These are phyloP conservation scores for Xerocomellus dryophilus DNA, from an alignment of 768 basidiomycete species.

Conservation along the genomic window DNA sequence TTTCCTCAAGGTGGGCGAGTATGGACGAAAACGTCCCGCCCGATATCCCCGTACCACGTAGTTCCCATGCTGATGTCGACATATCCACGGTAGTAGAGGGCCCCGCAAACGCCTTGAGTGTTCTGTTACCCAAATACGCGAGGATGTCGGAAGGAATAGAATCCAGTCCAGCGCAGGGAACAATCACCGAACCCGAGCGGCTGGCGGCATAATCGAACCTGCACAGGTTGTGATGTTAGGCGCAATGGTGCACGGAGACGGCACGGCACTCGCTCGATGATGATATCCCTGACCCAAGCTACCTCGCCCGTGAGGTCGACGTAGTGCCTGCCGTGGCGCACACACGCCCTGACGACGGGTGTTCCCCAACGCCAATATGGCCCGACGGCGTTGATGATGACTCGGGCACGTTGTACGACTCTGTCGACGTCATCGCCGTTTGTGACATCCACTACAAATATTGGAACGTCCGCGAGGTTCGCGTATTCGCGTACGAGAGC, in stretches of 20 bases:
- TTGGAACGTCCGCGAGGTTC: conserved; percentile 40
- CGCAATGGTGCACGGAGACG: conserved; percentile 3
- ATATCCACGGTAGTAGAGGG: conserved; percentile 41
- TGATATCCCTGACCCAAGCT: conserved; percentile 62
- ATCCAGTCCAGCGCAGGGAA: conserved; percentile 77
- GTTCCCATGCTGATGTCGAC: conserved; percentile 50
- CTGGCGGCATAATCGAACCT: conserved; percentile 74
- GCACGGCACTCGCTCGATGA: conserved; percentile 45
- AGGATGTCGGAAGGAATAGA: conserved; percentile 74
- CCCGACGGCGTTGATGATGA: conserved; percentile 77
- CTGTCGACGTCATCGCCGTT: conserved; percentile 50
- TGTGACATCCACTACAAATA: conserved; percentile 59
- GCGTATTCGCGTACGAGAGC: conserved; percentile 45
- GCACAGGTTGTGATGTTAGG: conserved; percentile 14
- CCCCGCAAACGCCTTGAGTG: conserved; percentile 50
- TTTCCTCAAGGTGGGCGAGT: conserved; percentile 31
- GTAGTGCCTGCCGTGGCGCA: conserved; percentile 72
- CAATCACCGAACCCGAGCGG: conserved; percentile 67
- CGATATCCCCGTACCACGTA: conserved; percentile 36
- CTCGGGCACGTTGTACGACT: conserved; percentile 53
- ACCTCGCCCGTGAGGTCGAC: conserved; percentile 81
- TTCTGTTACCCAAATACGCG: conserved; percentile 65
- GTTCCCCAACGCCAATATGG: conserved; percentile 72
- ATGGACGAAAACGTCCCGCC: conserved; percentile 37
- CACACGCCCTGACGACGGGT: conserved; percentile 79